Evolutionary conservation across 352 stramenopile genomes (phyloP), one percentile per base, ranked within the genome.

Genomic region (Globisporangium nodosum): DNA sequence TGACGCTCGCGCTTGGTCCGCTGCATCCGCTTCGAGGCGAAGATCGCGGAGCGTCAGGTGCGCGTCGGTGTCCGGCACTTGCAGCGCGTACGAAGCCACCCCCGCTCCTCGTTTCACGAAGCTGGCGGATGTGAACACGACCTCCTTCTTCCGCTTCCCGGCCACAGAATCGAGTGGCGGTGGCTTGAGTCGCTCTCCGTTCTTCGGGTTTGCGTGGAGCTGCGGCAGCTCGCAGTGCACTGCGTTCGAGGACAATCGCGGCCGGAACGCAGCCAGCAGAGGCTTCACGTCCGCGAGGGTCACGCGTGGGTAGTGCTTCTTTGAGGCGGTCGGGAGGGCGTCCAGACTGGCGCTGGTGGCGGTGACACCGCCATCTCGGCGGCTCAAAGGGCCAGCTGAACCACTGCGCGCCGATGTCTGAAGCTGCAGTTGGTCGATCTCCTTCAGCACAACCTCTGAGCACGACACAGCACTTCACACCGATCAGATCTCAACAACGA

Each of bases 241-340:
- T 1, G 46, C 33, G 4, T 54, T 69, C 1, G 63, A 54, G 3
- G 66, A 43, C 49, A 30, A 53, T 4, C 69, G 68, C 30, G 71
- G 61, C 9, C 66, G 70, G 13, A 37, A 39, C 11, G 69, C 4
- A 5, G 37, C n/a, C 3, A 76, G 54, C 2, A 65, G 61, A 11
- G 70, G 60, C 53, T 76, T 81, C 7, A 82, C 60, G 56, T 81
- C 63, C 31, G 71, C 67, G 8, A 86, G 58, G 21, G 78, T 86
- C 49, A 85, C 75, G 48, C 81, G 69, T 18, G 73, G 61, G 54
- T 81, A 86, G n/a, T 70, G 78, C 42, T 61, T 64, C 21, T 60
- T 60, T 13, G 18, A 6, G n/a, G 42, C 18, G 0, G 16, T 9
- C n/a, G 42, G 42, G 42, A 48, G 42, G 6, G 42, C 3, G 42